phyloP scores from a whole-genome alignment of 176 grass and related monocot genomes.

The Dactylis glomerata region DNA sequence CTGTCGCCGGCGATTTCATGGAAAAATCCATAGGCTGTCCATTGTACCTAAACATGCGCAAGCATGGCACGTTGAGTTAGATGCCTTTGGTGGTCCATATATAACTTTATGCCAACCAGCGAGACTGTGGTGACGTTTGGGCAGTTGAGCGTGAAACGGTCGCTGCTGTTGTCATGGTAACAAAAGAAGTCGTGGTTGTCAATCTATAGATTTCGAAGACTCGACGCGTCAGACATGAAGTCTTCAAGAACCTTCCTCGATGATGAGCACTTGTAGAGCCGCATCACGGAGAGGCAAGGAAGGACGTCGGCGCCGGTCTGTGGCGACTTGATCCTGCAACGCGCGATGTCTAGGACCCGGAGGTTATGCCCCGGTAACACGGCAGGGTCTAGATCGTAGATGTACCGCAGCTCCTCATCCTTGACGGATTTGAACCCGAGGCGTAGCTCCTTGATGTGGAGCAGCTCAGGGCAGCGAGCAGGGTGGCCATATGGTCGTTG shows the following conservation, averaged over 20 bases:
- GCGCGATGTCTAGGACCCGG: neutral
- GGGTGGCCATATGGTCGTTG: neutral
- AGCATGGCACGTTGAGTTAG: neutral
- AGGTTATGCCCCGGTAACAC: neutral
- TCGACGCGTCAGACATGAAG: neutral
- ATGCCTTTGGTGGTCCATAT: neutral
- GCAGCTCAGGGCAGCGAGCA: neutral
- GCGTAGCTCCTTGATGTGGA: neutral
- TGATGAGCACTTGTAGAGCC: neutral
- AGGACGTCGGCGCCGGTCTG: neutral
- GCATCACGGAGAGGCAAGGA: neutral
- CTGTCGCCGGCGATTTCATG: neutral
- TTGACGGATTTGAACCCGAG: neutral
- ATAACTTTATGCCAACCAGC: too few species aligned
- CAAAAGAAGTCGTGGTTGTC: neutral
- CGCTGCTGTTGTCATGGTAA: neutral
- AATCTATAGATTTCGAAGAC: neutral
- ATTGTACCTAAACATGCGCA: neutral
- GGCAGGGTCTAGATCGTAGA: neutral
- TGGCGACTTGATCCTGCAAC: neutral
- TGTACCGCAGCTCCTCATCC: neutral
- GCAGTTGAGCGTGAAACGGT: neutral
- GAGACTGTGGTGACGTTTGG: neutral
- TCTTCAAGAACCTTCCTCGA: neutral
- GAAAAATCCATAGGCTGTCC: neutral